Conservation (phyloP, 768 basidiomycete species). For the Tulasnella sp. region DNA sequence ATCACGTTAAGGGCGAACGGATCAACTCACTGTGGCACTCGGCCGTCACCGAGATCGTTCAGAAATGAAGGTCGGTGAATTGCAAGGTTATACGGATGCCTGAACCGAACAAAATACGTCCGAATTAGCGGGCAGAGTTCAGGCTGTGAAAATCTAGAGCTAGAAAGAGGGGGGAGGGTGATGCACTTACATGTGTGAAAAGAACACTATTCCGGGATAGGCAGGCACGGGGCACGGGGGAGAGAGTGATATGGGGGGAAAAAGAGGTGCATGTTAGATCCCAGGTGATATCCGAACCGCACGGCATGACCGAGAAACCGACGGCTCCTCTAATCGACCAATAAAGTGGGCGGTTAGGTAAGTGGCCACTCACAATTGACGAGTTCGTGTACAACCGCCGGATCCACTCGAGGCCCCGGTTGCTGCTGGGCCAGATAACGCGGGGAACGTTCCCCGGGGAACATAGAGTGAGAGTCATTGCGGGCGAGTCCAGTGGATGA, state of each 20-base stretch:
- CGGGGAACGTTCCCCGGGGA: background rate
- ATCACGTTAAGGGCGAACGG: slow-evolving; percentile 33
- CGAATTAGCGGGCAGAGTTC: slow-evolving; percentile 41
- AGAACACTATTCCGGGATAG: slow-evolving; percentile 12
- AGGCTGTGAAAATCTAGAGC: background rate
- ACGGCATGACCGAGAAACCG: slow-evolving; percentile 28
- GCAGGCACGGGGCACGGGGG: slow-evolving; percentile 4
- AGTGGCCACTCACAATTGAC: slow-evolving; percentile 55
- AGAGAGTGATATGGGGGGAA: background rate
- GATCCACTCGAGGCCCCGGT: slow-evolving; percentile 46
- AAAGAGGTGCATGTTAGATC: slow-evolving; percentile 14
- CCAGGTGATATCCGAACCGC: slow-evolving; percentile 50
- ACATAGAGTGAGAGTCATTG: background rate
- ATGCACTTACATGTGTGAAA: background rate
- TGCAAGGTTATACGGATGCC: slow-evolving; percentile 72
- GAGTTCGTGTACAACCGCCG: slow-evolving; percentile 63
- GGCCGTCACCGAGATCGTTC: slow-evolving; percentile 58
- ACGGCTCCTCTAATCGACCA: background rate
- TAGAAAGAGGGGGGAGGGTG: background rate
- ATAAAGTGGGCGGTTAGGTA: background rate
- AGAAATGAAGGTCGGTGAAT: slow-evolving; percentile 78
- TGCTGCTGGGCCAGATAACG: background rate
- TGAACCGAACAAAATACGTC: slow-evolving; percentile 42
- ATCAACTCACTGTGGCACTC: slow-evolving; percentile 49
- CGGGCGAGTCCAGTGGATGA: background rate